phyloP scores from a whole-genome alignment of 129 eudicot species.

The Ambrosia artemisiifolia region DNA sequence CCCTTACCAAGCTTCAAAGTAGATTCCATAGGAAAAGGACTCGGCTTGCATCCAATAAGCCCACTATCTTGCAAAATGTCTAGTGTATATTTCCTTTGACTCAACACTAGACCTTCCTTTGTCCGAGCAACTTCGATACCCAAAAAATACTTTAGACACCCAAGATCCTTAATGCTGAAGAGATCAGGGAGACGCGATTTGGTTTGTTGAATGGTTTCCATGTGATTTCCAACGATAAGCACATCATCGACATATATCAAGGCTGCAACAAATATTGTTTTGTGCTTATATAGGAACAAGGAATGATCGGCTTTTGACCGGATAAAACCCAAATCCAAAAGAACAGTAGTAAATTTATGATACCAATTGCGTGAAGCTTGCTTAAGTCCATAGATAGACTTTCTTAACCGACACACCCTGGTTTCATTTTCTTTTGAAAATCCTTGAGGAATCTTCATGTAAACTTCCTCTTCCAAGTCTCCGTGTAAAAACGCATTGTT shows the following conservation, averaged over 20 bases:
- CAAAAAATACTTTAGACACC: neutral
- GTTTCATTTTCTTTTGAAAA: no score
- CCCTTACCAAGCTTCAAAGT: neutral
- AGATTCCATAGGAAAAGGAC: neutral
- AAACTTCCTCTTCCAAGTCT: no score
- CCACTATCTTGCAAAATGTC: neutral
- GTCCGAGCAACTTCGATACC: neutral
- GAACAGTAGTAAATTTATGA: neutral
- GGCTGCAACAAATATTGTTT: neutral
- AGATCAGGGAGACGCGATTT: neutral
- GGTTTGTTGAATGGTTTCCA: neutral
- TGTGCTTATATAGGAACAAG: neutral
- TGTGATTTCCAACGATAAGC: neutral
- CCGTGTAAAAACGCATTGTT: no score
- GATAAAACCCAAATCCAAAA: neutral
- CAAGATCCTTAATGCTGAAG: neutral
- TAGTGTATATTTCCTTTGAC: neutral
- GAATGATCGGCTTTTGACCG: neutral
- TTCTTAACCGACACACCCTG: no score
- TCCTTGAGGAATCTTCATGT: no score
- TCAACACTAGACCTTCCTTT: neutral
- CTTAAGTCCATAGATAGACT: no score
- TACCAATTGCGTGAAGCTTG: no score
- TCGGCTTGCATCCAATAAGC: neutral
- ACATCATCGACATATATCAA: neutral